Percentiles rank a stretch among this genome's conserved stretches.
phyloP scores from a whole-genome alignment of 345 rosid species.

The Geranium brycei region DNA sequence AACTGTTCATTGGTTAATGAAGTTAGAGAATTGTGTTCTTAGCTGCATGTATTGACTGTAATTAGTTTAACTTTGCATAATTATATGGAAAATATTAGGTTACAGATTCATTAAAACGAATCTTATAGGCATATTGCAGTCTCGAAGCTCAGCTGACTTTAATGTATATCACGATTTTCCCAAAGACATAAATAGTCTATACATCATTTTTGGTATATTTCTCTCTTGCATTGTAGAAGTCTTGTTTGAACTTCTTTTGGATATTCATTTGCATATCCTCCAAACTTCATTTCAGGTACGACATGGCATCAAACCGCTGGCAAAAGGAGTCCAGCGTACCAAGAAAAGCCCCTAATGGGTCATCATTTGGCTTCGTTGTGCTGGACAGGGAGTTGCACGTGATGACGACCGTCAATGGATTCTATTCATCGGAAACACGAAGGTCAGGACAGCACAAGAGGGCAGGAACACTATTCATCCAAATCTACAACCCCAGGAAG shows the following conservation, averaged over 20 bases:
- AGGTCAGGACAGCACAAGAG: conserved; percentile 34
- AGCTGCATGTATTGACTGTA: neutral
- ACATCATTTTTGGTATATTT: neutral
- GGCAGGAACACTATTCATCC: conserved; percentile 43
- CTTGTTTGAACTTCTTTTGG: neutral
- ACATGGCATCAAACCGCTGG: conserved; percentile 52
- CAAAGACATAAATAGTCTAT: neutral
- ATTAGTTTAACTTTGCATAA: neutral
- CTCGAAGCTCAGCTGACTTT: neutral
- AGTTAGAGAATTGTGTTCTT: too few species aligned
- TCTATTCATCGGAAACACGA: conserved; percentile 30
- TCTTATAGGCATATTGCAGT: neutral
- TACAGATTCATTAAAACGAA: neutral
- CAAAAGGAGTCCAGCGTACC: conserved; percentile 47
- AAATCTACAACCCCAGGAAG: conserved; percentile 54
- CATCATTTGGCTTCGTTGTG: conserved; percentile 50
- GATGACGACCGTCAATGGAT: conserved; percentile 36
- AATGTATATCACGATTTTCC: neutral
- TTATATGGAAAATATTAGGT: neutral
- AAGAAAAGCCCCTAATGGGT: conserved; percentile 27
- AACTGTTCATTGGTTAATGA: too few species aligned
- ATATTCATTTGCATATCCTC: neutral
- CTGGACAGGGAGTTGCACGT: conserved; percentile 60
- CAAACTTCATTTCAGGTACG: conserved; percentile 34
- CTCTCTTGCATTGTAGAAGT: neutral